Evolutionary conservation across 2,329 filamentous ascomycete species (phyloP), one percentile per base, ranked within the genome.

Genomic region (Aureobasidium sp.): DNA sequence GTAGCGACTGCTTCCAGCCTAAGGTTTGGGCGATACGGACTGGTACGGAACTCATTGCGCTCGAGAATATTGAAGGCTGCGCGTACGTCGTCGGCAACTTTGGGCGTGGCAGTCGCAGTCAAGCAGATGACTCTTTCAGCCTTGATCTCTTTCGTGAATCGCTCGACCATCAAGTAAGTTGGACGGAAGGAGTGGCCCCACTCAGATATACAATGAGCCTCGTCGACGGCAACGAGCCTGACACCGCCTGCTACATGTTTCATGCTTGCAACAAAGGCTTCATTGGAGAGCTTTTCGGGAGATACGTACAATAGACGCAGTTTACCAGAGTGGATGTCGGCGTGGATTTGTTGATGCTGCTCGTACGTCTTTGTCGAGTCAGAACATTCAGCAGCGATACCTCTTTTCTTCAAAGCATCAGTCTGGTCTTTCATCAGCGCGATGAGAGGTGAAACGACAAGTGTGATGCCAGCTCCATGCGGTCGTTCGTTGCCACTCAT

Each of bases 341-440:
- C 76, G 60, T 76, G 77, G 0, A 77, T 77, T 20, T 72, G 61
- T 1, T 77, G 63, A 56, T 75, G 73, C 52, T 76, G 67, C 25
- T 77, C 73, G 59, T 72, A 69, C 2, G 69, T 77, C 66, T 84
- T 84, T 5, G 78, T 82, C 0, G 82, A 86, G 67, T 86, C 82
- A 12, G 85, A 72, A 7, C 78, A 79, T 2, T 82, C 83, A 9
- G 82, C 84, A 11, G 77, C 67, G 11, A 86, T 78, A 0, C 79
- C 79, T 31, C 77, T 76, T 11, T 74, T 74, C 51, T 76, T 73
- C 22, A 86, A 73, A 1, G 79, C 78, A 65, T 85, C 82, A 0
- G 84, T 81, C 65, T 86, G 83, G 64, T 85, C 82, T 67, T 85
- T 85, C 82, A 84, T 84, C 59, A 85, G 67, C 1, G 81, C 81